Evolutionary conservation across 1,284 basidiomycete genomes (phyloP).

Genomic region (Phenoliferia sp.): DNA sequence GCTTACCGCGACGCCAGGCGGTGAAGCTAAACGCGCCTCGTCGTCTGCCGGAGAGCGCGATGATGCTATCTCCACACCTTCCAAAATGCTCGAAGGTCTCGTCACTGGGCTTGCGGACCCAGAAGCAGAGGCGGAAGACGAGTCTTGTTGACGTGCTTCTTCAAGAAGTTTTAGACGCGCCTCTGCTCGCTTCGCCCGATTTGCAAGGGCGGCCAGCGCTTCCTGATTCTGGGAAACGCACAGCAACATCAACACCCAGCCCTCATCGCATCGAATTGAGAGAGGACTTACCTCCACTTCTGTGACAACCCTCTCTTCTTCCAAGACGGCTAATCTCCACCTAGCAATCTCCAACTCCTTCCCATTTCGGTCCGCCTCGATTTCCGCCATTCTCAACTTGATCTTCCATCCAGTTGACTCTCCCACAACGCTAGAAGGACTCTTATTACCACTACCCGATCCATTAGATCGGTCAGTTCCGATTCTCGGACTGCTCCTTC

Average conservation of each 20-base stretch:
- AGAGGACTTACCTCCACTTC: slow-evolving; percentile 23
- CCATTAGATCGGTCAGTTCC: neutral
- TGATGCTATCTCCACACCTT: neutral
- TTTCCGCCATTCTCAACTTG: slow-evolving; percentile 13
- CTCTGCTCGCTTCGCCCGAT: slow-evolving; percentile 27
- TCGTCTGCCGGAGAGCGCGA: neutral
- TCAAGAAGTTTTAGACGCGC: slow-evolving; percentile 27
- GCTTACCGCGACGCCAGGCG: slow-evolving; percentile 2
- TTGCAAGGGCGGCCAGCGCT: slow-evolving; percentile 25
- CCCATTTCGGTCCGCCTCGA: slow-evolving; percentile 19
- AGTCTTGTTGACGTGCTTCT: slow-evolving; percentile 5
- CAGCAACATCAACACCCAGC: neutral
- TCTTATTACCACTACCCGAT: neutral
- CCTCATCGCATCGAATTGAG: neutral
- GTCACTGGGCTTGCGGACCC: slow-evolving; percentile 3
- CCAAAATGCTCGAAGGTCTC: neutral
- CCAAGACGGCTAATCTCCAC: slow-evolving; percentile 24
- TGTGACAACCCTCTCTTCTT: slow-evolving; percentile 16
- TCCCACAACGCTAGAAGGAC: no score
- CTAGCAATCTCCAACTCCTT: slow-evolving; percentile 32
- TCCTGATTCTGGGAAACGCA: slow-evolving; percentile 20
- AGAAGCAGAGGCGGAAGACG: slow-evolving; percentile 4
- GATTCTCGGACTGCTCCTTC: slow-evolving; percentile 2
- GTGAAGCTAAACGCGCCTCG: slow-evolving; percentile 1
- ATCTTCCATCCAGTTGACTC: slow-evolving; percentile 5